A percentile compares a stretch with the other conserved stretches of the same genome.
Conservation (phyloP, 306 rosid species). For the Glycine latifolia region DNA sequence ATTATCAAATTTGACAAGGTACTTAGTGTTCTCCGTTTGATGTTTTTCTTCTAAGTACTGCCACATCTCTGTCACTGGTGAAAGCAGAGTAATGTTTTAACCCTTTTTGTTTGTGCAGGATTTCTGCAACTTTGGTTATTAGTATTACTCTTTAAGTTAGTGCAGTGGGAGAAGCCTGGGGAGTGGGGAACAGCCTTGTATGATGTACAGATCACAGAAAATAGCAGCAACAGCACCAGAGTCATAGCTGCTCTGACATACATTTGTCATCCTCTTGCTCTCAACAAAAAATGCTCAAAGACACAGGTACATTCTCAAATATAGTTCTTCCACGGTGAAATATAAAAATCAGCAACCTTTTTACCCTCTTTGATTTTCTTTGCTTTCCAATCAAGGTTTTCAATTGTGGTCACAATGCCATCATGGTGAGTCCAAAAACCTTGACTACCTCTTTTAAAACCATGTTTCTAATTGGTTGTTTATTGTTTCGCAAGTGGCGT, state of each 20-base stretch:
- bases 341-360: conserved; percentile 40
- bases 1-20: too few relatives aligned
- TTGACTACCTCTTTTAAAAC: background rate
- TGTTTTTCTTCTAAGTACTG: conserved; percentile 52
- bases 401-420: background rate
- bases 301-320: conserved; percentile 51
- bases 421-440: background rate
- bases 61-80: conserved; percentile 61
- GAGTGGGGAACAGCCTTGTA: too few relatives aligned
- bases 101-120: conserved; percentile 25
- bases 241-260: conserved; percentile 43
- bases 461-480: too few relatives aligned
- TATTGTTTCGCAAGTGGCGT: too few relatives aligned
- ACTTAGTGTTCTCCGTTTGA: too few relatives aligned
- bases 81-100: conserved; percentile 61
- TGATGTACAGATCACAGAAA: too few relatives aligned
- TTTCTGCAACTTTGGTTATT: background rate
- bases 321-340: conserved; percentile 21
- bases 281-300: conserved; percentile 42
- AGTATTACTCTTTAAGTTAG: conserved; percentile 14
- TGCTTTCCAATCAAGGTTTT: background rate
- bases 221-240: background rate
- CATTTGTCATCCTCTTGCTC: conserved; percentile 44
- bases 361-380: conserved; percentile 38
- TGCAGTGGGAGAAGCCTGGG: too few relatives aligned